Evolutionary conservation across 495 filamentous ascomycete species (phyloP).

Genomic region (Penicillium roqueforti): DNA sequence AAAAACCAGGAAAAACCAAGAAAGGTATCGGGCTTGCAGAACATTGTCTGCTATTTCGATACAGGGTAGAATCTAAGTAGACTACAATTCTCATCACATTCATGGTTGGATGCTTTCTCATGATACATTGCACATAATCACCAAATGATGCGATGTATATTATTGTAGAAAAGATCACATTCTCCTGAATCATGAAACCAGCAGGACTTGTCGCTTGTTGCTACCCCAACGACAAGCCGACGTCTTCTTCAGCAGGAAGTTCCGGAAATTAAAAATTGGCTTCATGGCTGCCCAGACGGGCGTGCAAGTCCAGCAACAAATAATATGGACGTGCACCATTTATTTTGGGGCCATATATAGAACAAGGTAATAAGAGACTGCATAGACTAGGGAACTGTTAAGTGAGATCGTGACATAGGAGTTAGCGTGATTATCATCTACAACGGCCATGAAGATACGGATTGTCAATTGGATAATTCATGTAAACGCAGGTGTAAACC

Average conservation of each 20-base stretch:
- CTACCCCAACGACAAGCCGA: too few relatives aligned
- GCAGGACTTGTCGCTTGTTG: not conserved
- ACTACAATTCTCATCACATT: not conserved
- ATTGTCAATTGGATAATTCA: slow-evolving; percentile 6
- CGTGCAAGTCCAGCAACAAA: too few relatives aligned
- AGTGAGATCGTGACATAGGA: too few relatives aligned
- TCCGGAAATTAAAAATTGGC: too few relatives aligned
- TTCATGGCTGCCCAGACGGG: too few relatives aligned
- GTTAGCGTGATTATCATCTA: slow-evolving; percentile 17
- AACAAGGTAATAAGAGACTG: too few relatives aligned
- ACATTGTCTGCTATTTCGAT: not conserved
- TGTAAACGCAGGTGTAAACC: not conserved
- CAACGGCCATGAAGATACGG: not conserved
- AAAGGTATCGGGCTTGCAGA: not conserved
- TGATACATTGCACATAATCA: not conserved
- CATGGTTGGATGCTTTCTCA: too few relatives aligned
- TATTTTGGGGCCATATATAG: too few relatives aligned
- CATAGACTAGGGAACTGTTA: too few relatives aligned
- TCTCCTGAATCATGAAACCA: not conserved
- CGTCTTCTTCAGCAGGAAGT: too few relatives aligned
- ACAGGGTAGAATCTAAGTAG: not conserved
- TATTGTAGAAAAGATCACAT: not conserved
- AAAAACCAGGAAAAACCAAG: not conserved
- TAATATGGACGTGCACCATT: too few relatives aligned
- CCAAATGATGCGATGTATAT: not conserved